Evolutionary conservation across 768 basidiomycete species (phyloP).

Genomic region (Naganishia kalamii): DNA sequence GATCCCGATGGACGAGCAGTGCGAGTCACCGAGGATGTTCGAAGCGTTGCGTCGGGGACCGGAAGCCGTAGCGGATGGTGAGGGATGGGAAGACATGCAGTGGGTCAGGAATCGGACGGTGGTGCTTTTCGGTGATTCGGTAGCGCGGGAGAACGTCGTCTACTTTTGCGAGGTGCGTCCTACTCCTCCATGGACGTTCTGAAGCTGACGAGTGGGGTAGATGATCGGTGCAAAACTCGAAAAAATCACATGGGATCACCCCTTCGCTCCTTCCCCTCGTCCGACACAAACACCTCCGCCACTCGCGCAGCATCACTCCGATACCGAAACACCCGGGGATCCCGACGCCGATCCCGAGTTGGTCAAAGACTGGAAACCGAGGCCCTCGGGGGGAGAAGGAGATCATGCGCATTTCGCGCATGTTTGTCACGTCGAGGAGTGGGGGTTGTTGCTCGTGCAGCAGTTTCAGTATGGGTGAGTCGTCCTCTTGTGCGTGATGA

Average conservation of each 20-base stretch:
- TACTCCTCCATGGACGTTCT: background rate
- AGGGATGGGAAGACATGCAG: constrained; percentile 25
- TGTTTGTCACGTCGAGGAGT: constrained; percentile 27
- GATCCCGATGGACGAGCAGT: constrained; percentile 21
- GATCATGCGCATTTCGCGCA: constrained; percentile 18
- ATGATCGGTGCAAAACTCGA: background rate
- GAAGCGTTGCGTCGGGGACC: constrained; percentile 10
- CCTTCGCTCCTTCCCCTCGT: background rate
- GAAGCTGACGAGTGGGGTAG: background rate
- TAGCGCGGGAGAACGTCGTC: constrained; percentile 27
- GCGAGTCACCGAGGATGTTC: constrained; percentile 26
- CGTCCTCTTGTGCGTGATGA: constrained; percentile 26
- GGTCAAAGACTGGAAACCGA: background rate
- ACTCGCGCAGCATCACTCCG: background rate
- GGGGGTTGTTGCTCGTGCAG: constrained; percentile 33
- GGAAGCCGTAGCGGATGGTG: constrained; percentile 15
- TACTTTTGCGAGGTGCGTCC: constrained; percentile 33
- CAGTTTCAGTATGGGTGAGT: constrained; percentile 36
- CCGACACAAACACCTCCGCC: background rate
- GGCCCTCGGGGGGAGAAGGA: background rate
- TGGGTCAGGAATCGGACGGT: constrained; percentile 31
- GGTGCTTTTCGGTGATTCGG: constrained; percentile 32
- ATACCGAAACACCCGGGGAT: background rate
- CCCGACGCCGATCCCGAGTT: constrained; percentile 1
- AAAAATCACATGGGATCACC: background rate